A percentile compares a stretch with the other conserved stretches of the same genome.
Conservation (phyloP, 805 yeast genomes). For the Lachancea sp. region DNA sequence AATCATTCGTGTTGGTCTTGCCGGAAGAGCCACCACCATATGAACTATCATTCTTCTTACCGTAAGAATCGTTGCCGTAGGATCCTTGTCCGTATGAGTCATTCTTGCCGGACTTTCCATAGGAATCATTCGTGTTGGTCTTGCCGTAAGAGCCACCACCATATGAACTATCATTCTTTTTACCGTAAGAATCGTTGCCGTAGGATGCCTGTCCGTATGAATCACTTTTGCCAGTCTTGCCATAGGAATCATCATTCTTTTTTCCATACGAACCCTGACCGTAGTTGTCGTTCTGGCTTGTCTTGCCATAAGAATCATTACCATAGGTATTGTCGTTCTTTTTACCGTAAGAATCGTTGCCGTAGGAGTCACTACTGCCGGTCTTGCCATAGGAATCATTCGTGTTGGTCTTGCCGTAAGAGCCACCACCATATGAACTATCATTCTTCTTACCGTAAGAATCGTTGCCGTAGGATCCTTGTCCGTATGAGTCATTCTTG, state of each 20-base stretch:
- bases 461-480: conserved; percentile 16
- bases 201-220: conserved; percentile 21
- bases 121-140: conserved; percentile 18
- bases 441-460: conserved; percentile 14
- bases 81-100: conserved; percentile 12
- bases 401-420: conserved; percentile 23
- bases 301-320: conserved; percentile 12
- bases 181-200: conserved; percentile 12
- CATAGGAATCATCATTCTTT: conserved; percentile 4
- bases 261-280: conserved; percentile 14
- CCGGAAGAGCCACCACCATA: conserved; percentile 19
- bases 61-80: conserved; percentile 12
- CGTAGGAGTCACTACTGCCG: conserved; percentile 15
- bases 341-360: conserved; percentile 26
- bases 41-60: conserved; percentile 8
- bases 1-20: conserved; percentile 23
- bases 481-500: conserved; percentile 4
- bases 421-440: conserved; percentile 16
- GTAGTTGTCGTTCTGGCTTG: conserved; percentile 12
- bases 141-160: conserved; percentile 20
- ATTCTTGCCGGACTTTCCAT: not conserved
- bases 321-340: conserved; percentile 22
- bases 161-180: conserved; percentile 19
- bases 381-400: conserved; percentile 18
- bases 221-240: conserved; percentile 16